Evolutionary conservation across 768 basidiomycete species (phyloP).

Genomic region (Tricholoma sp.): DNA sequence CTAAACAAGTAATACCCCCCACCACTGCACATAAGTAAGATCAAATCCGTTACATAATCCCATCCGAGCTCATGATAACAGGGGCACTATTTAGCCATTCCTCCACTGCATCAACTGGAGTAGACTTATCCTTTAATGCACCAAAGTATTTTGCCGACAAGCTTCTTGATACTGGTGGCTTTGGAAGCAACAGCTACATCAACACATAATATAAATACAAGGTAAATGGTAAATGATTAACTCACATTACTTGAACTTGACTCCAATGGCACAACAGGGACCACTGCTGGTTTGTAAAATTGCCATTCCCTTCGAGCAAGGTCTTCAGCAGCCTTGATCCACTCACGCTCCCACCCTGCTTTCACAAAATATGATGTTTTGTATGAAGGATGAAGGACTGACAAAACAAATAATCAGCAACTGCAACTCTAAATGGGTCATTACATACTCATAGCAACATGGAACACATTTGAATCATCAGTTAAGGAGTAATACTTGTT

Average conservation of each 20-base stretch:
- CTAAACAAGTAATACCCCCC: too few species aligned
- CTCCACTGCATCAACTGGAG: background rate
- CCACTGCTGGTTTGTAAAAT: background rate
- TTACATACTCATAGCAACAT: slow-evolving; percentile 14
- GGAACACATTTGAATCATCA: slow-evolving; percentile 9
- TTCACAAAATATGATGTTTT: slow-evolving; percentile 16
- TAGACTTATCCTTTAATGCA: background rate
- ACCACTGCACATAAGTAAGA: too few species aligned
- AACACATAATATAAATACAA: background rate
- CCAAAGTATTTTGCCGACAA: background rate
- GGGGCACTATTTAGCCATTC: slow-evolving; percentile 1
- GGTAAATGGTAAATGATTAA: background rate
- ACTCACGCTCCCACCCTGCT: slow-evolving; percentile 14
- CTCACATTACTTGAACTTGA: background rate
- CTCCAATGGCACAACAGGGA: background rate
- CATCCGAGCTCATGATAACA: background rate
- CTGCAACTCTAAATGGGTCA: too few species aligned
- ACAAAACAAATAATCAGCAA: background rate
- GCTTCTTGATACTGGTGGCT: background rate
- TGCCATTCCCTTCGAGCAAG: slow-evolving; percentile 1
- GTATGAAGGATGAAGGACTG: slow-evolving; percentile 13
- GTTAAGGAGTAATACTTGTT: slow-evolving; percentile 16
- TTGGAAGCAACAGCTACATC: background rate
- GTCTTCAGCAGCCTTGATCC: slow-evolving; percentile 13
- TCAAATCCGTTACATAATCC: too few species aligned